Evolutionary conservation across 1,284 basidiomycete species (phyloP).

Genomic region (Ceratobasidium theobromae): DNA sequence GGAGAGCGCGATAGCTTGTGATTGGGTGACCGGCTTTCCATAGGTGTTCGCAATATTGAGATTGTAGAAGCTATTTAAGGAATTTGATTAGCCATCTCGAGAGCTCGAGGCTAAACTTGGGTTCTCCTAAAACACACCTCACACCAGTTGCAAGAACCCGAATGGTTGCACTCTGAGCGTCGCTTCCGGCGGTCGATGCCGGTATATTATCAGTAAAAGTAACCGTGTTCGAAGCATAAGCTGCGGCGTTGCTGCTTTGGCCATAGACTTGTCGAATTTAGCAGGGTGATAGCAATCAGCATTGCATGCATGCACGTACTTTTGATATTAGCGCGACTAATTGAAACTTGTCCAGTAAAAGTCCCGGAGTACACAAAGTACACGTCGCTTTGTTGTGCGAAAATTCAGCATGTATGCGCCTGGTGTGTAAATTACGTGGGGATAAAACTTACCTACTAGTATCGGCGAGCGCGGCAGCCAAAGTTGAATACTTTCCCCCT

Average conservation of each 20-base stretch:
- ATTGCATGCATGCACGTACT: slow-evolving; percentile 28
- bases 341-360: slow-evolving; percentile 24
- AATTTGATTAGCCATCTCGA: no score
- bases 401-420: not conserved
- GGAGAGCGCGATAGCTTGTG: slow-evolving; percentile 36
- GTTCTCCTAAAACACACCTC: no score
- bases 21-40: slow-evolving; percentile 25
- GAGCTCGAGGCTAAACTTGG: no score
- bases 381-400: slow-evolving; percentile 27
- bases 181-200: slow-evolving; percentile 32
- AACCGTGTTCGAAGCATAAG: slow-evolving; percentile 30
- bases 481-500: slow-evolving; percentile 34
- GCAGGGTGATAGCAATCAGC: not conserved
- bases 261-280: not conserved
- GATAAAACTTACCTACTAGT: slow-evolving; percentile 30
- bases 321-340: slow-evolving; percentile 33
- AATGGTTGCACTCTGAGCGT: slow-evolving; percentile 36
- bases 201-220: slow-evolving; percentile 34
- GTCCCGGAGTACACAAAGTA: slow-evolving; percentile 36
- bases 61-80: slow-evolving; percentile 35
- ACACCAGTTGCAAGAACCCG: slow-evolving; percentile 35
- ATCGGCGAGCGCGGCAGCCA: slow-evolving; percentile 35
- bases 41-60: no score
- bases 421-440: not conserved
- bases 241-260: not conserved